Conservation (phyloP, 1,139 yeast genomes). For the Diutina catenulata region DNA sequence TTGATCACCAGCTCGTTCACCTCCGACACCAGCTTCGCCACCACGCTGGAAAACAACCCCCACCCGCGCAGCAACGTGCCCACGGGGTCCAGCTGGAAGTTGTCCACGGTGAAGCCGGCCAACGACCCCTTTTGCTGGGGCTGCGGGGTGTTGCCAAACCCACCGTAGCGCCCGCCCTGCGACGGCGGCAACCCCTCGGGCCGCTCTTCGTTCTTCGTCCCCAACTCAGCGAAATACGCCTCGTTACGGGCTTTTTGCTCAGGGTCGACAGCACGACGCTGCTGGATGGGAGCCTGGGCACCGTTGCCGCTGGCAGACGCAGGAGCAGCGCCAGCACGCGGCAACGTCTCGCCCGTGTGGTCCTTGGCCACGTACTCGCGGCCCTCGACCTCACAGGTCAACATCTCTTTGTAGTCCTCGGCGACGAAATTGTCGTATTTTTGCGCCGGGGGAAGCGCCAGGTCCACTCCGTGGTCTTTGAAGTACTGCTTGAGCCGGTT, state of each 20-base stretch:
- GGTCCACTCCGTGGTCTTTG: constrained; percentile 60
- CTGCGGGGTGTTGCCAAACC: constrained; percentile 77
- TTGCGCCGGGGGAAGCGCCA: constrained; percentile 47
- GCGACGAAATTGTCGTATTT: constrained; percentile 88
- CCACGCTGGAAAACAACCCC: constrained; percentile 81
- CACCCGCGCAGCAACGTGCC: constrained; percentile 88
- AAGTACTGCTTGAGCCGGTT: constrained; percentile 62
- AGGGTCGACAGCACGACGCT: constrained; percentile 2
- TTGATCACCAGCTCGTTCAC: constrained; percentile 82
- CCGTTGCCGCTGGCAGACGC: not conserved
- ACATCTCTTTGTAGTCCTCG: constrained; percentile 80
- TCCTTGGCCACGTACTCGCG: constrained; percentile 57
- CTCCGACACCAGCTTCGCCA: constrained; percentile 71
- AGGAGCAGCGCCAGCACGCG: constrained; percentile 15
- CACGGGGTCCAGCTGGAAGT: constrained; percentile 74
- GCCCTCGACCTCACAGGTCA: constrained; percentile 68
- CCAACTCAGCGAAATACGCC: constrained; percentile 69
- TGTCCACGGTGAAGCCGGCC: constrained; percentile 55
- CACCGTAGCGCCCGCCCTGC: constrained; percentile 87
- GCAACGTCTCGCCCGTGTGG: constrained; percentile 41
- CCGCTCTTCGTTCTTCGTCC: constrained; percentile 57
- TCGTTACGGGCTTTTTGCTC: constrained; percentile 40
- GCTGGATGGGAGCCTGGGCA: constrained; percentile 3
- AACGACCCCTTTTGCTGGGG: constrained; percentile 27
- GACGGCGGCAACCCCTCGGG: constrained; percentile 82